phyloP scores from a whole-genome alignment of 306 rosid genomes.

The Fragaria ananassa region DNA sequence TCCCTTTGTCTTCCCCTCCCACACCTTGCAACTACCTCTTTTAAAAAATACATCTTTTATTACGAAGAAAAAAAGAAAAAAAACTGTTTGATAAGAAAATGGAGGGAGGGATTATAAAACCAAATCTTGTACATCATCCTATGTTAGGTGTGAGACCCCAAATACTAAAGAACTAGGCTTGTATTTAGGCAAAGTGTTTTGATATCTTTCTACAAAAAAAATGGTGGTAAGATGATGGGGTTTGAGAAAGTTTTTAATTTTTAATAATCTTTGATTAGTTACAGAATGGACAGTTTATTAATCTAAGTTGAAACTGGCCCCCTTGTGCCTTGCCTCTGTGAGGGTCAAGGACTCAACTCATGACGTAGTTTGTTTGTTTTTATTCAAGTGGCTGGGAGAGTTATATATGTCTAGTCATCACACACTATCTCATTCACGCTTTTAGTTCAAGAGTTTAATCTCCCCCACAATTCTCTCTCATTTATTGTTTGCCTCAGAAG shows the following conservation, averaged over 20 bases:
- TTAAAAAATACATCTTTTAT: background rate
- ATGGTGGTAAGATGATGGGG: background rate
- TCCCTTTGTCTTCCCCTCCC: background rate
- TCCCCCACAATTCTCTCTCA: conserved; percentile 29
- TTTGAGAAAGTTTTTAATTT: background rate
- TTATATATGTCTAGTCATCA: conserved; percentile 37
- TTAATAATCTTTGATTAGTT: background rate
- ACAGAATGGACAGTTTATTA: background rate
- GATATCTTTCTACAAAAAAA: too few species aligned
- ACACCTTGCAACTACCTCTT: background rate
- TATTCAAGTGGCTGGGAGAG: conserved; percentile 9
- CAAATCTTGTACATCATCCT: background rate
- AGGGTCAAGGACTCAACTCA: background rate
- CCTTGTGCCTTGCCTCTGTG: conserved; percentile 4
- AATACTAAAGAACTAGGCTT: background rate
- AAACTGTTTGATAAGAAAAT: background rate
- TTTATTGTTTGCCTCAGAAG: conserved; percentile 10
- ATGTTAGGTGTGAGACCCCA: background rate
- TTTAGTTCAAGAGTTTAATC: conserved; percentile 27
- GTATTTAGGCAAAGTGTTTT: background rate
- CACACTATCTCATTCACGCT: conserved; percentile 41
- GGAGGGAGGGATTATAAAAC: background rate
- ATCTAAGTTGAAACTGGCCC: background rate
- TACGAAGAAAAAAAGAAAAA: background rate
- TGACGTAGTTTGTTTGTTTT: conserved; percentile 15